Evolutionary conservation across 2,329 filamentous ascomycete species (phyloP).

Genomic region (Ambrosiella cleistominuta): DNA sequence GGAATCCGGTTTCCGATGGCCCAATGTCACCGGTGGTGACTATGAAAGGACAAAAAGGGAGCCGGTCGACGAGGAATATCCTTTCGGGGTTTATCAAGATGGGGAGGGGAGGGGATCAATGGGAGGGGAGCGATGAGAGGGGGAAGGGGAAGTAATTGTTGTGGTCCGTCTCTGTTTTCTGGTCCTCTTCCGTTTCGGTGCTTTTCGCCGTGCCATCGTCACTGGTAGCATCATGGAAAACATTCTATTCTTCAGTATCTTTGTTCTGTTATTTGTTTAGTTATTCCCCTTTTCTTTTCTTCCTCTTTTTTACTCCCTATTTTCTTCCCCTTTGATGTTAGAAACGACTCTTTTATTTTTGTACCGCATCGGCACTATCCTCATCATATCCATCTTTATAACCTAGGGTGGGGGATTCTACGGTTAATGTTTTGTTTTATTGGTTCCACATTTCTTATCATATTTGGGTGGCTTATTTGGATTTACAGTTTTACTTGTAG

Average conservation of each 20-base stretch:
- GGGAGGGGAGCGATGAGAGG: background rate
- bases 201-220: no score
- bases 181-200: background rate
- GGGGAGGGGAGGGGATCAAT: conserved; percentile 22
- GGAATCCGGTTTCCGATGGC: background rate
- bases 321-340: background rate
- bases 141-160: background rate
- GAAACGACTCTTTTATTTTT: background rate
- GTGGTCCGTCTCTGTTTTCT: background rate
- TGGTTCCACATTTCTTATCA: background rate
- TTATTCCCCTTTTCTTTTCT: background rate
- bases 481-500: background rate
- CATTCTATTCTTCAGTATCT: no score
- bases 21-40: conserved; percentile 15
- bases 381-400: background rate
- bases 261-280: no score
- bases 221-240: no score
- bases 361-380: background rate
- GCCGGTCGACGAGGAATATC: conserved; percentile 25
- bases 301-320: conserved; percentile 8
- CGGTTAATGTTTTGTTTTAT: background rate
- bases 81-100: conserved; percentile 29
- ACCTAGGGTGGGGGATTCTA: background rate
- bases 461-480: conserved; percentile 4
- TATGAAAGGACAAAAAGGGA: conserved; percentile 19